phyloP scores from a whole-genome alignment of 805 yeast genomes.

The Starmerella riodocensis region DNA sequence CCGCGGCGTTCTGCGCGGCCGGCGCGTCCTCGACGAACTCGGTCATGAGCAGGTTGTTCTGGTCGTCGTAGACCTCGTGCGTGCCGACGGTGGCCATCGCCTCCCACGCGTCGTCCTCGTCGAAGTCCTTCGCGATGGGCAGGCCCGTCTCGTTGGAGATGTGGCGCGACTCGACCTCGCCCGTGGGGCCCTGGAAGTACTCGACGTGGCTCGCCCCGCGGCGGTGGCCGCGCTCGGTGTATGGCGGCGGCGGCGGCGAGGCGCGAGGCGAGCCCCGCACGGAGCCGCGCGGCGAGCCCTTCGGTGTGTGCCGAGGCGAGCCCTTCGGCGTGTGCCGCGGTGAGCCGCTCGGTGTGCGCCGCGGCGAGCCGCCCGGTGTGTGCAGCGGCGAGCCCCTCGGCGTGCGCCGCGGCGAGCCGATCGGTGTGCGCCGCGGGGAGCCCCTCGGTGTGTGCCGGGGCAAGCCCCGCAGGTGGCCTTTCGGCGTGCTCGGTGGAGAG shows the following conservation, averaged over 20 bases:
- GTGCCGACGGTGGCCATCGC: constrained; percentile 74
- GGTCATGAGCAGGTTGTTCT: constrained; percentile 32
- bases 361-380: too few species aligned
- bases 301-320: neutral
- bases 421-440: neutral
- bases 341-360: too few species aligned
- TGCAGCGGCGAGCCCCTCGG: too few species aligned
- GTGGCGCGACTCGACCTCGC: constrained; percentile 16
- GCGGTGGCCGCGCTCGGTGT: neutral
- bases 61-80: constrained; percentile 65
- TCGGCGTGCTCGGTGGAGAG: too few species aligned
- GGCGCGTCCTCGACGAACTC: constrained; percentile 17
- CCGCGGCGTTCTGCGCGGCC: constrained; percentile 32
- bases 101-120: constrained; percentile 58
- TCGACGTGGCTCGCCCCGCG: constrained; percentile 14
- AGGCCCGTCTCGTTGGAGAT: constrained; percentile 13
- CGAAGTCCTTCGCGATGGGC: constrained; percentile 16
- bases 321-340: too few species aligned
- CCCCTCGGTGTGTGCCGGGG: neutral
- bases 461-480: too few species aligned
- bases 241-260: too few species aligned
- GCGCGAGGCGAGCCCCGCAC: neutral
- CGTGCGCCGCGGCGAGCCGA: too few species aligned
- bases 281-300: neutral
- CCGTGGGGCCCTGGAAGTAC: constrained; percentile 20